Evolutionary conservation across 2,329 filamentous ascomycete genomes (phyloP).

Genomic region (Penicillium sp.): DNA sequence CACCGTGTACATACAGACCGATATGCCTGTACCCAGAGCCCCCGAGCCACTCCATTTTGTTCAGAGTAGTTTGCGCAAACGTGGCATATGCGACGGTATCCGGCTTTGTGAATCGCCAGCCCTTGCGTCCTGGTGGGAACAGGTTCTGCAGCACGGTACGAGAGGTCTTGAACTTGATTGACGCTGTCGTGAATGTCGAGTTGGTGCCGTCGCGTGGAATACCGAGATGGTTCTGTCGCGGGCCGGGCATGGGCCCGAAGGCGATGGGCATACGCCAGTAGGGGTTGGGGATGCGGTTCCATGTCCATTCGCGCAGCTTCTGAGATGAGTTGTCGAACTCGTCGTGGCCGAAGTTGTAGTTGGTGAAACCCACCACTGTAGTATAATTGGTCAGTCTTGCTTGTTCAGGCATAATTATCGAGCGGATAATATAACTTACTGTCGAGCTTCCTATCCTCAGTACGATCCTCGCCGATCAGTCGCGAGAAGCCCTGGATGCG

Average conservation of each 20-base stretch:
- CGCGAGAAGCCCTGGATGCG: slow-evolving; percentile 57
- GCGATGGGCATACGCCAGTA: slow-evolving; percentile 53
- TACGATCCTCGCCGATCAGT: slow-evolving; percentile 49
- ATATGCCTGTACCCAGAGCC: slow-evolving; percentile 62
- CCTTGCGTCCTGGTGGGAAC: slow-evolving; percentile 42
- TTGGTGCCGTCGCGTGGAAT: slow-evolving; percentile 24
- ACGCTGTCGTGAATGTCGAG: slow-evolving; percentile 50
- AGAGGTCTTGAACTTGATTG: slow-evolving; percentile 56
- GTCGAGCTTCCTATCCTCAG: not conserved
- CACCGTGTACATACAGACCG: slow-evolving; percentile 66
- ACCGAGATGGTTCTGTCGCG: slow-evolving; percentile 39
- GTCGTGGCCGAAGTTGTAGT: slow-evolving; percentile 63
- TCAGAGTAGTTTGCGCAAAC: slow-evolving; percentile 47
- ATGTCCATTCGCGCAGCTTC: slow-evolving; percentile 50
- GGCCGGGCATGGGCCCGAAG: slow-evolving; percentile 53
- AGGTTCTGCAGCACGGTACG: slow-evolving; percentile 55
- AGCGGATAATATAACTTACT: not conserved
- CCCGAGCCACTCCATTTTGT: slow-evolving; percentile 64
- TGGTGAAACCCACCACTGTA: slow-evolving; percentile 47
- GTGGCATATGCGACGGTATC: slow-evolving; percentile 52
- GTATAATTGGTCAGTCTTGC: slow-evolving; percentile 2
- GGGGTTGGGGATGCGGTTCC: slow-evolving; percentile 48
- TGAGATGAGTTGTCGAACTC: slow-evolving; percentile 61
- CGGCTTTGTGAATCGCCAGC: slow-evolving; percentile 48
- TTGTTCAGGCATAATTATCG: not conserved